These are phyloP conservation scores for Castanea sativa DNA, from an alignment of 306 rosid species.

Conservation along the genomic window DNA sequence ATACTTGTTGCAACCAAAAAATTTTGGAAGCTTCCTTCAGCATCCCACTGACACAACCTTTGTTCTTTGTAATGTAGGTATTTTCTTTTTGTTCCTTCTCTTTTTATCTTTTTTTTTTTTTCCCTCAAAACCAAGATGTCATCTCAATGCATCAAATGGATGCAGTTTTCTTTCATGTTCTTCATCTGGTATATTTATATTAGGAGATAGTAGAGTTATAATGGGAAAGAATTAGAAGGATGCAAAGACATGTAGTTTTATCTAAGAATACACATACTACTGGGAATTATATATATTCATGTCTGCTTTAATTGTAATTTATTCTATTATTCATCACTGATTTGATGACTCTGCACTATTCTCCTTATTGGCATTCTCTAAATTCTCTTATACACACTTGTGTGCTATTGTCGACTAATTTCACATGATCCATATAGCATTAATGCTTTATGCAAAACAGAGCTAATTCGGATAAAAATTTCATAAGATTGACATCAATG, in stretches of 20 bases:
- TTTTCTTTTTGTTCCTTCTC: constrained; percentile 20
- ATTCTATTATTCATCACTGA: constrained; percentile 8
- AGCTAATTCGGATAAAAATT: no score
- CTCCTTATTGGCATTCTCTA: neutral
- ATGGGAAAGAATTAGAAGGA: constrained; percentile 25
- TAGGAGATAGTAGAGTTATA: constrained; percentile 36
- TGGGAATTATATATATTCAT: constrained; percentile 24
- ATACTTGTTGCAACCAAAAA: constrained; percentile 76
- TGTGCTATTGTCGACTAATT: neutral
- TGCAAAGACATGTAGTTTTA: constrained; percentile 37
- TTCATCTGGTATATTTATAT: constrained; percentile 31
- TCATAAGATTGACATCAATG: no score
- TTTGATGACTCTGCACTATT: constrained; percentile 3
- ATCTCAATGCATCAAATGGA: constrained; percentile 38
- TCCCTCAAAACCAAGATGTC: constrained; percentile 23
- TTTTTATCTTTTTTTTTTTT: neutral
- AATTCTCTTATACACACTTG: neutral
- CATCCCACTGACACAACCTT: constrained; percentile 43
- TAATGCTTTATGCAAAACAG: no score
- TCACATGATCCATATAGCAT: neutral
- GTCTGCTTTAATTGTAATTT: constrained; percentile 32
- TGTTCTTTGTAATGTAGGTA: constrained; percentile 34
- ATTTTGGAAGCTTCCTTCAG: constrained; percentile 58
- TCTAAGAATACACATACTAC: constrained; percentile 27
- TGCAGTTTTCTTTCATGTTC: constrained; percentile 38